Base-by-base conservation (phyloP, 2,329 filamentous ascomycete genomes). In the Penicillium sp. region DNA sequence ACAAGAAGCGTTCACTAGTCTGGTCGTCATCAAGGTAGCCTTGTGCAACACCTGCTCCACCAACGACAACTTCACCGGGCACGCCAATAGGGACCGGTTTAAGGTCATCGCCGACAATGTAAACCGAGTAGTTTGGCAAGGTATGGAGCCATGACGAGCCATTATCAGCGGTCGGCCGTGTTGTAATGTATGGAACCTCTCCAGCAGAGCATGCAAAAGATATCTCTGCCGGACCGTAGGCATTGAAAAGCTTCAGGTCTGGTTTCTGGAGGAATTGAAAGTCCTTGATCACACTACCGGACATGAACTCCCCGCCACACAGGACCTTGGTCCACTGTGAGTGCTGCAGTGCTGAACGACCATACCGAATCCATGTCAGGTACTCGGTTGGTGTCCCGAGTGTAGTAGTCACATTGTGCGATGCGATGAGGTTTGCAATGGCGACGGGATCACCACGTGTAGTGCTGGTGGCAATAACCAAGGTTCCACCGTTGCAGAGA, bases 61-160 rank as follows among this genome's bases (percentile, higher is more conserved):
- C 71, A 40, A 78, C 63, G 31, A 55, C 60, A 3, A 79, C 63
- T 50, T 78, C 74, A 13, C 77, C 77, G 0, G 69, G 62, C 1
- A 68, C 41, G 0, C 75, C 74, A 6, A 67, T 39, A 0, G 76
- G 72, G 2, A 74, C 60, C 2, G 70, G 69, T 2, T 69, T 53
- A 27, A 69, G 44, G 1, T 68, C 29, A 4, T 66, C 49, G 49
- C 78, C 75, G 0, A 78, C 42, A 41, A 79, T 66, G 50, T 72
- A 75, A 24, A 67, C 44, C 1, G 58, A 57, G 43, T 69, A 71
- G 47, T 75, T 74, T 2, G 69, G 64, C 3, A 73, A 51, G 2
- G 67, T 57, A 12, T 46, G 44, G 6, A 69, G 64, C 3, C 49
- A 38, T 0, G 59, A 41, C 1, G 15, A 2, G 25, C 1, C 25